phyloP scores from a whole-genome alignment of 2,329 filamentous ascomycete genomes.

The Botryotinia globosa region DNA sequence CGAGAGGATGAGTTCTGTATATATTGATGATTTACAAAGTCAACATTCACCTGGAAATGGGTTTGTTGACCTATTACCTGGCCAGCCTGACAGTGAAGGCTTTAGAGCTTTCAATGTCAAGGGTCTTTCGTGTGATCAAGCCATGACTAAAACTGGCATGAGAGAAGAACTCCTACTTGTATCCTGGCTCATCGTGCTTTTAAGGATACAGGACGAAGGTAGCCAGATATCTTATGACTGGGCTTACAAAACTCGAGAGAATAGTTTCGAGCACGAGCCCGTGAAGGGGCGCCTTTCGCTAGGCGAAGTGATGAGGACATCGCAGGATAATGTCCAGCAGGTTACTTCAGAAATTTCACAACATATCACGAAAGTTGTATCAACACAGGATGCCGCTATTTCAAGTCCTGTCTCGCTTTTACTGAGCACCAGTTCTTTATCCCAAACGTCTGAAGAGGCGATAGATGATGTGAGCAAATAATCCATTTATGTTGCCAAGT shows the following conservation, averaged over 20 bases:
- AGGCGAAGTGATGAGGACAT: slow-evolving; percentile 38
- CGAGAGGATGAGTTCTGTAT: slow-evolving; percentile 21
- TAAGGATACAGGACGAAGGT: slow-evolving; percentile 43
- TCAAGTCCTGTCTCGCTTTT: slow-evolving; percentile 21
- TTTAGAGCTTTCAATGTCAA: slow-evolving; percentile 36
- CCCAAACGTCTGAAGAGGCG: slow-evolving; percentile 19
- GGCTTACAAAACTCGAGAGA: slow-evolving; percentile 35
- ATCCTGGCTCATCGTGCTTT: slow-evolving; percentile 46
- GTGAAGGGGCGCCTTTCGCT: slow-evolving; percentile 33
- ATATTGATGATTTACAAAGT: slow-evolving; percentile 19
- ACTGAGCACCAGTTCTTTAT: slow-evolving; percentile 24
- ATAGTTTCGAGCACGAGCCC: slow-evolving; percentile 26
- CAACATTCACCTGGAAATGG: slow-evolving; percentile 13
- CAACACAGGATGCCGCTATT: neutral
- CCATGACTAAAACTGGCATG: slow-evolving; percentile 38
- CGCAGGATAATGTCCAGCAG: slow-evolving; percentile 38
- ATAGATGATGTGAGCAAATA: slow-evolving; percentile 33
- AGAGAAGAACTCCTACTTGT: slow-evolving; percentile 44
- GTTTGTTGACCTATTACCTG: slow-evolving; percentile 9
- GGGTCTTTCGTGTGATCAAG: slow-evolving; percentile 34
- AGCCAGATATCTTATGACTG: slow-evolving; percentile 42
- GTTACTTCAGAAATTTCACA: slow-evolving; percentile 35
- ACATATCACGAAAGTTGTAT: slow-evolving; percentile 27
- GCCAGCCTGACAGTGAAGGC: slow-evolving; percentile 22
- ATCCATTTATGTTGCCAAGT: neutral